Conservation (phyloP, 2,329 filamentous ascomycete species). For the Fusarium torreyae region DNA sequence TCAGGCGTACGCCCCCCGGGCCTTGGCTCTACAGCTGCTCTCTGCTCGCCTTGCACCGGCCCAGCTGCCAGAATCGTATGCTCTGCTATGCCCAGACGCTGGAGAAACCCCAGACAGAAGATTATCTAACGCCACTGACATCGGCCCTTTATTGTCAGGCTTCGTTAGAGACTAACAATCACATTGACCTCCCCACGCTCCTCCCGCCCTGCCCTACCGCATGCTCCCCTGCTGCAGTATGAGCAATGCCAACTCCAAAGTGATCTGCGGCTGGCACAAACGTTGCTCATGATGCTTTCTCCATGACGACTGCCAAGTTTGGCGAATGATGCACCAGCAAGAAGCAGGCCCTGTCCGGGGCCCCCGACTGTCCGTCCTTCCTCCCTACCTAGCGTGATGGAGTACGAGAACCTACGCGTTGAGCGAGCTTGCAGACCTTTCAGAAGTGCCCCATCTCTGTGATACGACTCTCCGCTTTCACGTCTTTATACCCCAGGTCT, state of each 20-base stretch:
- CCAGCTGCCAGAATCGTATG: conserved; percentile 6
- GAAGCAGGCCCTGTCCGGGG: conserved; percentile 18
- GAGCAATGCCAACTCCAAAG: conserved; percentile 7
- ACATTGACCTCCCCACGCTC: conserved; percentile 29
- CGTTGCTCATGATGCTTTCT: conserved; percentile 25
- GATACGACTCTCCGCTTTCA: conserved; percentile 32
- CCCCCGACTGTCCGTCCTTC: conserved; percentile 24
- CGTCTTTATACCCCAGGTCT: conserved; percentile 22
- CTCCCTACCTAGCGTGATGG: conserved; percentile 8
- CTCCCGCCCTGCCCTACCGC: conserved; percentile 9
- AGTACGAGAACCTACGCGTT: conserved; percentile 2
- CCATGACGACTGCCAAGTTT: conserved; percentile 53
- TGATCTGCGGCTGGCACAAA: conserved; percentile 31
- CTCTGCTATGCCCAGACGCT: conserved; percentile 7
- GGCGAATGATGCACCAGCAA: conserved; percentile 28
- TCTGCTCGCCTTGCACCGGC: conserved; percentile 25
- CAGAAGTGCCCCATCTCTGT: conserved; percentile 14
- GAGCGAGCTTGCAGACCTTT: conserved; percentile 15
- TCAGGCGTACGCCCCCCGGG: background rate
- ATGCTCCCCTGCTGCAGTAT: conserved; percentile 1
- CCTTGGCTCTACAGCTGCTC: background rate
- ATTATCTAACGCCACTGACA: conserved; percentile 46
- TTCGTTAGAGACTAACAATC: conserved; percentile 31
- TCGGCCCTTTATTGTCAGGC: conserved; percentile 46
- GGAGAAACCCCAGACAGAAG: conserved; percentile 33